These are phyloP conservation scores for Pulveroboletus sp. DNA, from an alignment of 768 basidiomycete species.

Conservation along the genomic window DNA sequence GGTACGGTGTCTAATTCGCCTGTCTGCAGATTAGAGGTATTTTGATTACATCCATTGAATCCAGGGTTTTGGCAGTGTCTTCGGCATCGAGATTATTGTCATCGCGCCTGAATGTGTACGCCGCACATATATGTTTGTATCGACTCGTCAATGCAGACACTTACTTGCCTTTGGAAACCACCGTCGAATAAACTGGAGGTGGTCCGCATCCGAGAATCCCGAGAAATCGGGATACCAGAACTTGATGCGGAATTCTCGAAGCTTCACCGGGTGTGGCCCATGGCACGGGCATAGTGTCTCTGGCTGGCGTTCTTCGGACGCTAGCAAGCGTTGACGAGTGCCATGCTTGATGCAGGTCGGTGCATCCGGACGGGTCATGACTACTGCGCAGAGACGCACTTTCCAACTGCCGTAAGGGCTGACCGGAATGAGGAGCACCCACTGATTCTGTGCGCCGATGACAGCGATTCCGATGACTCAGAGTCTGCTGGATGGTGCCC, in stretches of 20 bases:
- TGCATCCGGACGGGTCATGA: background rate
- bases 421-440: background rate
- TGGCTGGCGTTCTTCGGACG: too few species aligned
- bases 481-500: conserved; percentile 6
- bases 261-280: background rate
- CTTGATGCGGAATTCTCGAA: background rate
- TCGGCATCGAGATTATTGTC: background rate
- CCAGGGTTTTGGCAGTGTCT: background rate
- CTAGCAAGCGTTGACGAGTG: background rate
- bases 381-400: background rate
- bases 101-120: background rate
- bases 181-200: background rate
- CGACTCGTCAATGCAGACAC: background rate
- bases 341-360: background rate
- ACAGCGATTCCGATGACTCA: background rate
- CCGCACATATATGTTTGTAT: background rate
- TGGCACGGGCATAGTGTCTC: background rate
- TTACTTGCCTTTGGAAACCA: background rate
- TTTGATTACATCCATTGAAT: background rate
- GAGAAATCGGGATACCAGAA: background rate
- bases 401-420: too few species aligned
- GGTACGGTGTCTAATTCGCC: conserved; percentile 1
- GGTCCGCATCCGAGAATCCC: conserved; percentile 5
- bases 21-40: conserved; percentile 13
- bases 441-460: conserved; percentile 6